Percentiles rank a stretch among this genome's conserved stretches.
Conservation (phyloP, 768 basidiomycete genomes). For the Hemileccinum impolitum region DNA sequence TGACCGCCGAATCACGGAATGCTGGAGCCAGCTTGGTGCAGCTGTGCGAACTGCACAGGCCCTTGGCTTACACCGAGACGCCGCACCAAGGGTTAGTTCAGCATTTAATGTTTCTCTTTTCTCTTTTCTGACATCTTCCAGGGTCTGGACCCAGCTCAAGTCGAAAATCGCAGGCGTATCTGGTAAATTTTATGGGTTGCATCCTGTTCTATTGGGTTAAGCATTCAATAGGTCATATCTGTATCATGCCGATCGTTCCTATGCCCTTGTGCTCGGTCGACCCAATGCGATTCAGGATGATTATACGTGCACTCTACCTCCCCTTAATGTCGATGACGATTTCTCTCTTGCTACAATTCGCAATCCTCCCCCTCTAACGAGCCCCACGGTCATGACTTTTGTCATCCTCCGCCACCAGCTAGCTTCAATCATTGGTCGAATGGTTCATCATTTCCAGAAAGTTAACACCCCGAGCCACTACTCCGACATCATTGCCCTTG, state of each 20-base stretch:
- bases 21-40: conserved; percentile 94
- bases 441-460: conserved; percentile 92
- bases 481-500: conserved; percentile 74
- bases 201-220: conserved; percentile 3
- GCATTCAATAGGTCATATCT: conserved; percentile 65
- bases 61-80: conserved; percentile 88
- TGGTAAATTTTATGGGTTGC: conserved; percentile 48
- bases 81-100: conserved; percentile 67
- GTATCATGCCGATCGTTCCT: conserved; percentile 92
- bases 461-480: conserved; percentile 76
- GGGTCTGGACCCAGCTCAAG: conserved; percentile 70
- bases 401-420: conserved; percentile 82
- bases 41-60: conserved; percentile 92
- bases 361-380: conserved; percentile 56
- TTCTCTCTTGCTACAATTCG: conserved; percentile 41
- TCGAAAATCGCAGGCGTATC: conserved; percentile 86
- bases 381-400: conserved; percentile 83
- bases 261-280: conserved; percentile 86
- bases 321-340: conserved; percentile 70
- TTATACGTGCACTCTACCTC: conserved; percentile 79
- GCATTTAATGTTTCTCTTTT: not conserved
- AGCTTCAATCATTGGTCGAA: conserved; percentile 81
- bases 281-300: conserved; percentile 88
- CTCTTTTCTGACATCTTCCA: conserved; percentile 26
- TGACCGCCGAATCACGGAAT: conserved; percentile 87